Percentiles rank a stretch among this genome's conserved stretches.
These are phyloP conservation scores for Eleusine indica DNA, from an alignment of 176 grass and related monocot genomes.

Conservation along the genomic window DNA sequence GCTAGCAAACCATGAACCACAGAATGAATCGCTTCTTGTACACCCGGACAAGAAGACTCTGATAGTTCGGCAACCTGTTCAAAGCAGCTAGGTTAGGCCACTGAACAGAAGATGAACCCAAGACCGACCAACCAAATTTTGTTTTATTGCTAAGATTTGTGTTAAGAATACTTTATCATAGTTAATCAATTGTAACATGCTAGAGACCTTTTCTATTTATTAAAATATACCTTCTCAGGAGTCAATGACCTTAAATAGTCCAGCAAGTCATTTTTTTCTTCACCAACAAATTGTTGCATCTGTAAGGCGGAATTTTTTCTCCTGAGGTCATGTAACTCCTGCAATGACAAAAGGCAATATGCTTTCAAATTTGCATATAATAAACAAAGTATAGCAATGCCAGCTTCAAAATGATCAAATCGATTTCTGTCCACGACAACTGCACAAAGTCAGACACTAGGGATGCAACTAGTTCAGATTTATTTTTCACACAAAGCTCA, in stretches of 20 bases:
- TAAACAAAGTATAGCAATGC: background rate
- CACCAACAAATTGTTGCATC: constrained; percentile 95
- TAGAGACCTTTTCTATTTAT: background rate
- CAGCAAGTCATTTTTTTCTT: constrained; percentile 91
- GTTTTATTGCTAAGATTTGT: background rate
- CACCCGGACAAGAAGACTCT: constrained; percentile 70
- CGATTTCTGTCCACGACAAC: background rate
- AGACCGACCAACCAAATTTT: constrained; percentile 1
- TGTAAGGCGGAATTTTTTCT: constrained; percentile 83
- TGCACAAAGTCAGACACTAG: background rate
- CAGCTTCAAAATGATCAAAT: constrained; percentile 11
- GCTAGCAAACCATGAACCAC: constrained; percentile 92
- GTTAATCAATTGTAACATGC: constrained; percentile 6
- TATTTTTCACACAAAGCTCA: background rate
- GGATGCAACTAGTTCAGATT: background rate
- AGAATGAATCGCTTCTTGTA: constrained; percentile 84
- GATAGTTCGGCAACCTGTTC: constrained; percentile 89
- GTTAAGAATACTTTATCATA: background rate
- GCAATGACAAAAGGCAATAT: constrained; percentile 33
- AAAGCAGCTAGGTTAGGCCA: constrained; percentile 38
- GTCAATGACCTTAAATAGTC: constrained; percentile 91
- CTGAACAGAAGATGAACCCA: constrained; percentile 2
- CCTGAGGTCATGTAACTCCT: constrained; percentile 83
- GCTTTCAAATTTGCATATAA: background rate
- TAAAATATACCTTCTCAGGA: constrained; percentile 72